Percentiles rank a stretch among this genome's conserved stretches.
Conservation (phyloP, 2,329 filamentous ascomycete species). For the Talaromyces piceae region DNA sequence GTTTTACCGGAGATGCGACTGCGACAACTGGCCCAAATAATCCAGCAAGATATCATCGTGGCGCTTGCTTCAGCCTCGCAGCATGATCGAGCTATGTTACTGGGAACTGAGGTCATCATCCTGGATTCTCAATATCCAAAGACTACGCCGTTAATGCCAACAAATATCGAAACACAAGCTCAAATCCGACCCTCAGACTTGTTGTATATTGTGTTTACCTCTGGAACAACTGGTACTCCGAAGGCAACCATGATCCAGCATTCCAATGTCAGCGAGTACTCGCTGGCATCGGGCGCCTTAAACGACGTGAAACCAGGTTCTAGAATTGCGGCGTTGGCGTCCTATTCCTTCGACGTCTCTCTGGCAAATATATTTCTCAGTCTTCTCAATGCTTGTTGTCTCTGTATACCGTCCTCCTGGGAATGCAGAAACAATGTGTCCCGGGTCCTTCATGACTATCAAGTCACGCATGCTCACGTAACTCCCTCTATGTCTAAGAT, state of each 20-base stretch:
- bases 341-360: slow-evolving; percentile 49
- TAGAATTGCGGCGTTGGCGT: slow-evolving; percentile 53
- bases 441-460: background rate
- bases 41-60: background rate
- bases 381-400: slow-evolving; percentile 48
- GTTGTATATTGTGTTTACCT: slow-evolving; percentile 55
- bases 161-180: background rate
- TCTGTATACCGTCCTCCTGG: slow-evolving; percentile 40
- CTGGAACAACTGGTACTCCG: slow-evolving; percentile 44
- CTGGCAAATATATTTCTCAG: slow-evolving; percentile 49
- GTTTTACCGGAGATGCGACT: background rate
- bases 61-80: background rate
- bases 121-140: background rate
- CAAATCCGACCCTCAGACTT: slow-evolving; percentile 17
- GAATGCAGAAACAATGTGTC: slow-evolving; percentile 4
- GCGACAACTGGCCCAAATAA: background rate
- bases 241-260: slow-evolving; percentile 58
- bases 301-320: slow-evolving; percentile 45
- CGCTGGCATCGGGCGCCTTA: slow-evolving; percentile 43
- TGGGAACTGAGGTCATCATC: background rate
- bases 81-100: background rate
- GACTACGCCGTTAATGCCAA: background rate
- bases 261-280: slow-evolving; percentile 49
- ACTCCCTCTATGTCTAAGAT: slow-evolving; percentile 1
- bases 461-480: background rate